Evolutionary conservation across 2,329 filamentous ascomycete genomes (phyloP).

Genomic region (Claviceps maximensis): DNA sequence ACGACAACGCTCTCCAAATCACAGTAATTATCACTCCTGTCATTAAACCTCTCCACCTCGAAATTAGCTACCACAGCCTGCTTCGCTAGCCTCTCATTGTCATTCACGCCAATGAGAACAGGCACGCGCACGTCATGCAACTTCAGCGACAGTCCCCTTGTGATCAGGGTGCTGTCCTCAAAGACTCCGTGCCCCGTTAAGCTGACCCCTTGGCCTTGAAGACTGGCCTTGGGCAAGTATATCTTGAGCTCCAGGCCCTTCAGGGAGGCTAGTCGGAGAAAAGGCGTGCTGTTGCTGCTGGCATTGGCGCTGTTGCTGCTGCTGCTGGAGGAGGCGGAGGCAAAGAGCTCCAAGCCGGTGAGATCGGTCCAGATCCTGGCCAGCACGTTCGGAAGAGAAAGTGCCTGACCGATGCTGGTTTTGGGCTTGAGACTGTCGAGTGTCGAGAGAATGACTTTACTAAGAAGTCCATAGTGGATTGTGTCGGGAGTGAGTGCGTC

Average conservation of each 20-base stretch:
- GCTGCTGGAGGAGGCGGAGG: background rate
- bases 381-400: conserved; percentile 16
- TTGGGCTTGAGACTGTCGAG: conserved; percentile 14
- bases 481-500: conserved; percentile 57
- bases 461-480: conserved; percentile 60
- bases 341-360: conserved; percentile 13
- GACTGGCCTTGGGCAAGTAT: conserved; percentile 52
- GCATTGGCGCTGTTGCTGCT: background rate
- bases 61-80: conserved; percentile 54
- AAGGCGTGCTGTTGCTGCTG: conserved; percentile 8
- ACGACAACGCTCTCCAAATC: conserved; percentile 47
- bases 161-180: conserved; percentile 10
- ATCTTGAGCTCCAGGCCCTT: conserved; percentile 39
- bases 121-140: conserved; percentile 49
- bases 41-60: conserved; percentile 41
- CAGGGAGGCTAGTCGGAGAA: conserved; percentile 23
- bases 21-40: conserved; percentile 35
- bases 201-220: conserved; percentile 48
- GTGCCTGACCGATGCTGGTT: background rate
- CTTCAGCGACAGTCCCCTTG: conserved; percentile 25
- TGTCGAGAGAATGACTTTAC: conserved; percentile 46
- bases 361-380: conserved; percentile 20
- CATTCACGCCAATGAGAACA: conserved; percentile 58
- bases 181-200: conserved; percentile 34
- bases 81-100: conserved; percentile 52